These are phyloP conservation scores for Salinomyces thailandicus DNA, from an alignment of 2,329 filamentous ascomycete genomes.

Conservation along the genomic window DNA sequence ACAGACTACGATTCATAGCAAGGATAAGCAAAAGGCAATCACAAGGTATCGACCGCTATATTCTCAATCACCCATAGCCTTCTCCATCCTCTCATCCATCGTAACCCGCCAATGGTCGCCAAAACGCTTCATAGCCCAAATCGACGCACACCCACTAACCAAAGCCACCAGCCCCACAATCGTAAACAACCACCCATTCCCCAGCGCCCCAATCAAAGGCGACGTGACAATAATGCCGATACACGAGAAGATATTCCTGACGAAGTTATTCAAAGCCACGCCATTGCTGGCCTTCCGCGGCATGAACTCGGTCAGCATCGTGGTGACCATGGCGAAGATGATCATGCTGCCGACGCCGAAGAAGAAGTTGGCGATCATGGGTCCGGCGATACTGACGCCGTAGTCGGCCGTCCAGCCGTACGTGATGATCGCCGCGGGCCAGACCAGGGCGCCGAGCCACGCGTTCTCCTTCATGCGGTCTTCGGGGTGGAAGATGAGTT, in stretches of 20 bases:
- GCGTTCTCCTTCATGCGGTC: conserved; percentile 77
- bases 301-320: conserved; percentile 80
- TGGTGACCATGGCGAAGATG: conserved; percentile 61
- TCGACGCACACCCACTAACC: conserved; percentile 17
- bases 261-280: conserved; percentile 72
- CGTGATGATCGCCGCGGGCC: conserved; percentile 59
- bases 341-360: conserved; percentile 74
- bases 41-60: neutral
- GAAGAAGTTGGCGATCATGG: conserved; percentile 29
- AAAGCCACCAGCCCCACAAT: conserved; percentile 29
- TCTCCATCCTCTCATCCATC: conserved; percentile 23
- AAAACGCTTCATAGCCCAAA: conserved; percentile 27
- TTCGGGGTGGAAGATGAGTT: conserved; percentile 60
- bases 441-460: conserved; percentile 61
- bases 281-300: conserved; percentile 59
- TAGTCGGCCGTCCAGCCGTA: conserved; percentile 66
- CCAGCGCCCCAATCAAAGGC: conserved; percentile 60
- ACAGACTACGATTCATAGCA: too few species aligned
- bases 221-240: conserved; percentile 59
- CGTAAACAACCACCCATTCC: conserved; percentile 68
- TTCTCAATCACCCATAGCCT: conserved; percentile 14
- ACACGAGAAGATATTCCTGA: conserved; percentile 67
- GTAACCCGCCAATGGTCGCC: conserved; percentile 22
- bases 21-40: neutral
- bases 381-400: conserved; percentile 35